phyloP scores from a whole-genome alignment of 1,284 basidiomycete species.

The Bjerkandera adusta region DNA sequence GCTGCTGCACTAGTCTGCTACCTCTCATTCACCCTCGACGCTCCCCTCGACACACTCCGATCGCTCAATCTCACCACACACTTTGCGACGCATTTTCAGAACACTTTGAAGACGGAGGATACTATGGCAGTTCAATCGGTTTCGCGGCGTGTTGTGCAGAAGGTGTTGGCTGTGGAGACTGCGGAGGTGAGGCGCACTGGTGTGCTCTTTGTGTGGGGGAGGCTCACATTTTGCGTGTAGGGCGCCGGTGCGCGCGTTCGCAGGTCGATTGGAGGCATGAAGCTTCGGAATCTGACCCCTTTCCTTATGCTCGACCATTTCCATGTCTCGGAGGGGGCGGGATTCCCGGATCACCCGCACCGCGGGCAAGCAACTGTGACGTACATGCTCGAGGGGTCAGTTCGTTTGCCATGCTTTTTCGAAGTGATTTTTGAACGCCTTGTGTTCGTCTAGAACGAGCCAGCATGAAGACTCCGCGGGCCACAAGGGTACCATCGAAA shows the following conservation, averaged over 20 bases:
- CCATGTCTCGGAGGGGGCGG: slow-evolving; percentile 61
- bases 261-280: slow-evolving; percentile 80
- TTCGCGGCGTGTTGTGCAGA: slow-evolving; percentile 74
- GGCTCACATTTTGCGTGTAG: slow-evolving; percentile 31
- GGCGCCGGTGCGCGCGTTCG: slow-evolving; percentile 90
- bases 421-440: too few relatives aligned
- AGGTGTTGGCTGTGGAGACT: slow-evolving; percentile 78
- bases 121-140: slow-evolving; percentile 29
- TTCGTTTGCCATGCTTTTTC: not conserved
- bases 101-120: slow-evolving; percentile 10
- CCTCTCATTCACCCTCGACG: slow-evolving; percentile 2
- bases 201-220: not conserved
- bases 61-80: slow-evolving; percentile 2
- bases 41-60: not conserved
- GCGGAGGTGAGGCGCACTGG: slow-evolving; percentile 56
- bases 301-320: slow-evolving; percentile 91
- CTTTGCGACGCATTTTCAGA: slow-evolving; percentile 5
- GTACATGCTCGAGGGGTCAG: slow-evolving; percentile 83
- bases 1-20: slow-evolving; percentile 13
- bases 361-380: slow-evolving; percentile 87
- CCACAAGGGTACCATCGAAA: slow-evolving; percentile 77
- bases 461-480: slow-evolving; percentile 93
- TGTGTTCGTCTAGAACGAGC: slow-evolving; percentile 45
- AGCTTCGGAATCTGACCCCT: slow-evolving; percentile 80
- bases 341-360: slow-evolving; percentile 87